Percentiles rank a stretch among this genome's conserved stretches.
Evolutionary conservation across 1,284 basidiomycete genomes (phyloP).

Genomic region (Apiotrichum akiyoshidainum): DNA sequence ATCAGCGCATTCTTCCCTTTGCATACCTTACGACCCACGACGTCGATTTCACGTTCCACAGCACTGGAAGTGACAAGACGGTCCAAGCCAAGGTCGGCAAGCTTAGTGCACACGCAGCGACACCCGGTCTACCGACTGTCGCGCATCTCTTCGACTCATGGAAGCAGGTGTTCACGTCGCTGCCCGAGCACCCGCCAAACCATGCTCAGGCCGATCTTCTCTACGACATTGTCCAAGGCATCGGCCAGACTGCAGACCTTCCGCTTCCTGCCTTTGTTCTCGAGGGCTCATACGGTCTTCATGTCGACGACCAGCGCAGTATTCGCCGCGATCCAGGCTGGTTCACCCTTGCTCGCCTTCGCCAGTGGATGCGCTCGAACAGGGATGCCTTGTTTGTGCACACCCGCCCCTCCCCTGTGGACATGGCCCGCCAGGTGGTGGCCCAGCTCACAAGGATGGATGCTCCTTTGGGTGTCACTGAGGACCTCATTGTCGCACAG

Average conservation of each 20-base stretch:
- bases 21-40: neutral
- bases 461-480: slow-evolving; percentile 25
- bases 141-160: slow-evolving; percentile 20
- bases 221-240: slow-evolving; percentile 24
- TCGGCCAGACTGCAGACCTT: slow-evolving; percentile 12
- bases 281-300: slow-evolving; percentile 40
- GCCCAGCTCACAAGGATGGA: slow-evolving; percentile 25
- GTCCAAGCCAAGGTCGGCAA: slow-evolving; percentile 15
- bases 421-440: slow-evolving; percentile 26
- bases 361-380: slow-evolving; percentile 34
- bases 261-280: slow-evolving; percentile 33
- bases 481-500: slow-evolving; percentile 26
- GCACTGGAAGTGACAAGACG: neutral
- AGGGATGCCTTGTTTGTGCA: no score
- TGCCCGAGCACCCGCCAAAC: slow-evolving; percentile 1
- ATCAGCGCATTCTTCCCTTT: slow-evolving; percentile 8
- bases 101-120: slow-evolving; percentile 17
- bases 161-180: slow-evolving; percentile 9
- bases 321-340: slow-evolving; percentile 43
- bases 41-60: slow-evolving; percentile 6
- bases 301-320: slow-evolving; percentile 37
- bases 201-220: slow-evolving; percentile 17
- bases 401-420: neutral
- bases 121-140: slow-evolving; percentile 18
- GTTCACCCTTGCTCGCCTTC: slow-evolving; percentile 37